phyloP scores from a whole-genome alignment of 2,329 filamentous ascomycete genomes.

The Exserohilum rostratum region DNA sequence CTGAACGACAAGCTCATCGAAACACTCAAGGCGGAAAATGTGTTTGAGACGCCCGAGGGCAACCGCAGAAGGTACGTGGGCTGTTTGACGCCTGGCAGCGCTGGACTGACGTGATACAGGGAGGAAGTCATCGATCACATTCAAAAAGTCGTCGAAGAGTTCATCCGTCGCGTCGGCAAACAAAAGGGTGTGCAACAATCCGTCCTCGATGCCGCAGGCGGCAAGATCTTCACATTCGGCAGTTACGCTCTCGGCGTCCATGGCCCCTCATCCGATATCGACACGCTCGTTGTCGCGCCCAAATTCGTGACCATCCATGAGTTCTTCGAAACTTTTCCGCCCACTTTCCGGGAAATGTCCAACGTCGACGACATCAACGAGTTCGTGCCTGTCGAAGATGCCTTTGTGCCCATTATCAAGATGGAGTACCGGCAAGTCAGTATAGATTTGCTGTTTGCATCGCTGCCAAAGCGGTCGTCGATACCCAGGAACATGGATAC shows the following conservation, averaged over 20 bases:
- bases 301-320: slow-evolving; percentile 87
- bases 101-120: slow-evolving; percentile 53
- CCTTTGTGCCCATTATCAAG: slow-evolving; percentile 97
- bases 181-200: slow-evolving; percentile 75
- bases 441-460: slow-evolving; percentile 82
- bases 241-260: slow-evolving; percentile 95
- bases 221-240: slow-evolving; percentile 94
- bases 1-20: slow-evolving; percentile 80
- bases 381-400: slow-evolving; percentile 83
- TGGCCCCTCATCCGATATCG: slow-evolving; percentile 94
- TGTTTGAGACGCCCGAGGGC: slow-evolving; percentile 84
- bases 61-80: slow-evolving; percentile 74
- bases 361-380: slow-evolving; percentile 81
- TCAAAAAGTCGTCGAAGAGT: slow-evolving; percentile 80
- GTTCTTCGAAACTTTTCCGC: slow-evolving; percentile 90
- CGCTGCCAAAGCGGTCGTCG: slow-evolving; percentile 49
- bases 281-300: slow-evolving; percentile 90
- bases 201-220: slow-evolving; percentile 81
- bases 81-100: neutral
- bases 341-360: slow-evolving; percentile 76
- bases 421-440: slow-evolving; percentile 89
- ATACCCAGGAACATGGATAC: slow-evolving; percentile 69
- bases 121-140: slow-evolving; percentile 76
- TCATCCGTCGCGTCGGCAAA: slow-evolving; percentile 80
- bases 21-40: slow-evolving; percentile 86